Conservation (phyloP, 2,329 filamentous ascomycete genomes). For the Venturiaceae sp. region DNA sequence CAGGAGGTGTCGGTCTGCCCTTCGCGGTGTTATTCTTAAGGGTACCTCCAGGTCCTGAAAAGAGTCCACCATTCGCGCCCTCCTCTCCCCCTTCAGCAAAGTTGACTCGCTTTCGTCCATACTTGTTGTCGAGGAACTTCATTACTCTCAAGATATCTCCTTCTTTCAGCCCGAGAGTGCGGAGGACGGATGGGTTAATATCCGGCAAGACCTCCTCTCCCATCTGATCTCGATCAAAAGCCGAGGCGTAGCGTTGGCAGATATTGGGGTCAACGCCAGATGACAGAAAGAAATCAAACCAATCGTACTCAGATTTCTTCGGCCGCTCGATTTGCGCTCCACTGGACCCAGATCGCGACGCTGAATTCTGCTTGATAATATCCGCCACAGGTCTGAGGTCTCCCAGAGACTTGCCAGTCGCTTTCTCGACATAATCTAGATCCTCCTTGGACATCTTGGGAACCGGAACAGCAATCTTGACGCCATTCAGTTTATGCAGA, state of each 20-base stretch:
- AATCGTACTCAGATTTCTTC: conserved; percentile 75
- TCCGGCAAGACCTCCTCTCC: conserved; percentile 87
- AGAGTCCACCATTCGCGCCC: conserved; percentile 55
- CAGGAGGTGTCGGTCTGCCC: conserved; percentile 75
- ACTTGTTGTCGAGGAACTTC: conserved; percentile 77
- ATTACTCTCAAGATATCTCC: conserved; percentile 95
- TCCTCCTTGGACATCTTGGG: conserved; percentile 94
- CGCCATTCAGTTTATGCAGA: conserved; percentile 92
- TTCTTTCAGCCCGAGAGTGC: conserved; percentile 87
- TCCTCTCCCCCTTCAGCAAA: conserved; percentile 42
- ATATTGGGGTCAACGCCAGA: conserved; percentile 88
- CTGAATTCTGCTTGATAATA: conserved; percentile 45
- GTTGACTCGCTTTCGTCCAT: conserved; percentile 50
- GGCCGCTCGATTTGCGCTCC: conserved; percentile 52
- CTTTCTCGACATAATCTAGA: conserved; percentile 84
- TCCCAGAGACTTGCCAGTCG: conserved; percentile 77
- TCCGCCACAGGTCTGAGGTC: conserved; percentile 91
- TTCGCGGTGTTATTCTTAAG: conserved; percentile 93
- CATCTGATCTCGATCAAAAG: conserved; percentile 88
- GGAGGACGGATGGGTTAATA: conserved; percentile 71
- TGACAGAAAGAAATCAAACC: conserved; percentile 96
- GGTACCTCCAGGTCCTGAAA: conserved; percentile 85
- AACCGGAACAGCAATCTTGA: conserved; percentile 95
- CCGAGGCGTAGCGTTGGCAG: conserved; percentile 87
- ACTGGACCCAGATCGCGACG: conserved; percentile 25